Conservation (phyloP, 768 basidiomycete genomes). For the Macrolepiota dolichaula region DNA sequence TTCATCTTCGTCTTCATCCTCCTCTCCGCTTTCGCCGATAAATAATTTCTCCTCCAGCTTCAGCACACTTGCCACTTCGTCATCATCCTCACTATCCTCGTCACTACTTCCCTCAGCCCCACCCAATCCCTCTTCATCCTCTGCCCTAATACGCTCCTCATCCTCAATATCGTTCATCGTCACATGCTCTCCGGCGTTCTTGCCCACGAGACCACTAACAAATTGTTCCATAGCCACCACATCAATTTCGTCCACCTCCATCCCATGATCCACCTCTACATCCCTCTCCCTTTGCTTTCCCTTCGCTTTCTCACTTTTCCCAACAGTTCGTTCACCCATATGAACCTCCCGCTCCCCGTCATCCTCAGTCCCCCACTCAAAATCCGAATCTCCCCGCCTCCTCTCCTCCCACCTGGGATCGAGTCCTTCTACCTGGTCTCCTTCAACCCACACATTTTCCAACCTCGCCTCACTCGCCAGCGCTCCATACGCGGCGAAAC, state of each 20-base stretch:
- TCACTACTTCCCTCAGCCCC: conserved; percentile 23
- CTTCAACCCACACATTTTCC: conserved; percentile 26
- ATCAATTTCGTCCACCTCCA: conserved; percentile 58
- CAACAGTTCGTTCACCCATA: conserved; percentile 21
- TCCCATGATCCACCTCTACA: conserved; percentile 36
- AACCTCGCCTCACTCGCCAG: conserved; percentile 52
- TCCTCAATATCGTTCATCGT: conserved; percentile 72
- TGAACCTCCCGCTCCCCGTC: conserved; percentile 35
- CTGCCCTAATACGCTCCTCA: conserved; percentile 40
- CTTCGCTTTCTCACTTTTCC: conserved; percentile 15
- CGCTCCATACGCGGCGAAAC: conserved; percentile 51
- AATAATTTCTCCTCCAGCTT: neutral
- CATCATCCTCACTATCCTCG: conserved; percentile 28
- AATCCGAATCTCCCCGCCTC: conserved; percentile 61
- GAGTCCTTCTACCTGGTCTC: conserved; percentile 23
- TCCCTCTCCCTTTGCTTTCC: conserved; percentile 19
- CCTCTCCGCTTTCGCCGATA: conserved; percentile 25
- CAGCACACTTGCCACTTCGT: conserved; percentile 19
- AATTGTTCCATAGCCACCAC: conserved; percentile 52
- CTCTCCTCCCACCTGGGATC: conserved; percentile 45
- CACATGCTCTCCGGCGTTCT: conserved; percentile 39
- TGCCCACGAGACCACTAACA: conserved; percentile 42
- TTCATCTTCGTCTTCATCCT: conserved; percentile 23
- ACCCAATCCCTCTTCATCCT: conserved; percentile 41
- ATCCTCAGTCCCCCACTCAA: conserved; percentile 59